These are phyloP conservation scores for Pulveroboletus sp. DNA, from an alignment of 768 basidiomycete genomes.

Conservation along the genomic window DNA sequence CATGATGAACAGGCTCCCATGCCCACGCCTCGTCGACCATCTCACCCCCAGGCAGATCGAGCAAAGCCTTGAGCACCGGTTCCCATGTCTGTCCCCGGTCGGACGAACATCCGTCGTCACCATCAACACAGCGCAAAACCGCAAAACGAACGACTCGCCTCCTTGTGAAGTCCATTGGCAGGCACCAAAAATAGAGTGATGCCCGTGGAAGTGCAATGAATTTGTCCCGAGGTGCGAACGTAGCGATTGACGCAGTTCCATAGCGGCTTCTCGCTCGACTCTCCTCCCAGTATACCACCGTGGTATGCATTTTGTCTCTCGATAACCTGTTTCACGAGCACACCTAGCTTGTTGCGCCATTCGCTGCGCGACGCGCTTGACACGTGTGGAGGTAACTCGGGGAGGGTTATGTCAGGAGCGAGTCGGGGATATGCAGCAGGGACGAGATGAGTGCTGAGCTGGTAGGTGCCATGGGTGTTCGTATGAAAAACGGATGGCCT, in stretches of 20 bases:
- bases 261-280: constrained; percentile 35
- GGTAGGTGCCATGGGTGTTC: constrained; percentile 14
- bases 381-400: constrained; percentile 14
- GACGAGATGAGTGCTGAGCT: constrained; percentile 28
- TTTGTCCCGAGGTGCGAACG: constrained; percentile 26
- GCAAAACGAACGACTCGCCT: constrained; percentile 44
- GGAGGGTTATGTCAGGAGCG: constrained; percentile 22
- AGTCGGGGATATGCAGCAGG: constrained; percentile 29
- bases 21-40: constrained; percentile 73
- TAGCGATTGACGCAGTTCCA: constrained; percentile 78
- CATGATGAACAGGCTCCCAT: constrained; percentile 82
- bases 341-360: constrained; percentile 9
- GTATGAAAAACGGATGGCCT: constrained; percentile 21
- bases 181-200: constrained; percentile 75
- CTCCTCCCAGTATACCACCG: too few relatives aligned
- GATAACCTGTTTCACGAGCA: constrained; percentile 21
- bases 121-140: neutral
- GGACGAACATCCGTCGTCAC: neutral
- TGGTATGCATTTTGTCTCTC: too few relatives aligned
- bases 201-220: neutral
- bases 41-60: constrained; percentile 39
- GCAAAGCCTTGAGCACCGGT: constrained; percentile 51
- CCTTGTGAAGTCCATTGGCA: constrained; percentile 86
- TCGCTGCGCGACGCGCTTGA: neutral
- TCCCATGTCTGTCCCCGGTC: constrained; percentile 68